Evolutionary conservation across 179 eudicot genomes (phyloP).

Genomic region (Camellia oleifera): DNA sequence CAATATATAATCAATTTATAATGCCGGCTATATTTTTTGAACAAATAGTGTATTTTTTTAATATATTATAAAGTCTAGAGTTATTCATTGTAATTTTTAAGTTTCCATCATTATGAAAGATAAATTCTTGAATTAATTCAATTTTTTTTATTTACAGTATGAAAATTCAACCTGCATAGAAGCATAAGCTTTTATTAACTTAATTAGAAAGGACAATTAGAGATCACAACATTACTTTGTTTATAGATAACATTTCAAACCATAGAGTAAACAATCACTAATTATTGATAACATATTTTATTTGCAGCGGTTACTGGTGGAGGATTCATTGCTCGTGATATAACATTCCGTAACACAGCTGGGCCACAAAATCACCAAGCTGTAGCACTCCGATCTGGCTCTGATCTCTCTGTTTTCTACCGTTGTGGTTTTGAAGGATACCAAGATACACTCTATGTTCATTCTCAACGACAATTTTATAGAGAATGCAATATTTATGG

Average conservation of each 20-base stretch:
- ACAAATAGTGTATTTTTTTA: too few species aligned
- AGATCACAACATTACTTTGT: not conserved
- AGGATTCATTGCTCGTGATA: constrained; percentile 56
- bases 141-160: too few species aligned
- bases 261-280: not conserved
- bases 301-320: constrained; percentile 41
- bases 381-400: constrained; percentile 55
- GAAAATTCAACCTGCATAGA: too few species aligned
- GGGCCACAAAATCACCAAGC: constrained; percentile 52
- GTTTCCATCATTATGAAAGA: too few species aligned
- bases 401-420: constrained; percentile 60
- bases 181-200: too few species aligned
- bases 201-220: too few species aligned
- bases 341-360: constrained; percentile 57
- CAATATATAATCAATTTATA: too few species aligned
- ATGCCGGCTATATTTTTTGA: too few species aligned
- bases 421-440: constrained; percentile 49
- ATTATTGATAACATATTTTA: not conserved
- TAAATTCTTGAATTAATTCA: too few species aligned
- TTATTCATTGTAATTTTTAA: too few species aligned
- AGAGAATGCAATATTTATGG: constrained; percentile 52
- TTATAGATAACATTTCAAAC: not conserved
- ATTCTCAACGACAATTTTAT: constrained; percentile 59
- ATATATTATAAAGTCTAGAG: too few species aligned
- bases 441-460: constrained; percentile 63